phyloP scores from a whole-genome alignment of 345 rosid species.

The Eutrema heterophyllum region DNA sequence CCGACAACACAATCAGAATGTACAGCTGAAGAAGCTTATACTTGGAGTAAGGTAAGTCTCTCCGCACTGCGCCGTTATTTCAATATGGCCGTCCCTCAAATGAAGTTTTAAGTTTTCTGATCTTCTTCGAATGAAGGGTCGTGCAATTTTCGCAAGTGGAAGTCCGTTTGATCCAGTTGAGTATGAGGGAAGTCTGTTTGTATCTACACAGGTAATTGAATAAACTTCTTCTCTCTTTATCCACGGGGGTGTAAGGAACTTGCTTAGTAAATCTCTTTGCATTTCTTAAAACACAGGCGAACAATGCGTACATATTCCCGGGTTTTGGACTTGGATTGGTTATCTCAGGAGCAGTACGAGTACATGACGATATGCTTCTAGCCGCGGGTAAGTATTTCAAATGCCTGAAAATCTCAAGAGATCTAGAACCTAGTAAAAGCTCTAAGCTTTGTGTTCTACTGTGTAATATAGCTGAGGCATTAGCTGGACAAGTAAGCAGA shows the following conservation, averaged over 20 bases:
- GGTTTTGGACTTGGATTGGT: conserved; percentile 89
- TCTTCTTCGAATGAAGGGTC: conserved; percentile 26
- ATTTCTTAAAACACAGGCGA: conserved; percentile 44
- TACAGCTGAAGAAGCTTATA: conserved; percentile 94
- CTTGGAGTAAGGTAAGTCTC: conserved; percentile 70
- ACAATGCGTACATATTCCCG: conserved; percentile 91
- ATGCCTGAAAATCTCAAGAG: not conserved
- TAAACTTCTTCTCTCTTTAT: not conserved
- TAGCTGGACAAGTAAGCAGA: conserved; percentile 71
- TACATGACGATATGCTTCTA: conserved; percentile 81
- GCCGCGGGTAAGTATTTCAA: conserved; percentile 62
- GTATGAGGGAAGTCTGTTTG: conserved; percentile 57
- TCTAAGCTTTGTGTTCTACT: not conserved
- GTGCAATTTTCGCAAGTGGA: too few species aligned
- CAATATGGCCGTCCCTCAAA: not conserved
- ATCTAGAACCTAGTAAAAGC: not conserved
- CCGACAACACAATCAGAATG: conserved; percentile 98
- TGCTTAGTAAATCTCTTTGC: not conserved
- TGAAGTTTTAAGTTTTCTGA: not conserved
- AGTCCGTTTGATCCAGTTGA: conserved; percentile 93
- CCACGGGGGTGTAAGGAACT: not conserved
- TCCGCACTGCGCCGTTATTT: not conserved
- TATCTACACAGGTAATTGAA: conserved; percentile 80
- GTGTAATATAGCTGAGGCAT: conserved; percentile 68
- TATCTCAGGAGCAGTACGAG: conserved; percentile 79